phyloP scores from a whole-genome alignment of 1,284 basidiomycete species.

The Nidula niveotomentosa region DNA sequence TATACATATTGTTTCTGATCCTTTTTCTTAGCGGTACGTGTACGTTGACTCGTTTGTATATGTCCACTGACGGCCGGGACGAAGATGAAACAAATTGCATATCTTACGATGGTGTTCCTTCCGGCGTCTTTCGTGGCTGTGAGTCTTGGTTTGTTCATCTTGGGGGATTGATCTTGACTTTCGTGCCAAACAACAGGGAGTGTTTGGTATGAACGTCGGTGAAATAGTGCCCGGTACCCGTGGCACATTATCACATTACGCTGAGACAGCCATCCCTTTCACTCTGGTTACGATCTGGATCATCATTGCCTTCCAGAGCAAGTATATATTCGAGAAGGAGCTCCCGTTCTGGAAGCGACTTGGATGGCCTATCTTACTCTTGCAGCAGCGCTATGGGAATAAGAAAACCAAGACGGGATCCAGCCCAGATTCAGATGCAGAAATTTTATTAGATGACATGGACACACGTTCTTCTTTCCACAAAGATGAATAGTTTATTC shows the following conservation, averaged over 20 bases:
- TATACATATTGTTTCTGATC: no score
- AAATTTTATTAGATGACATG: no score
- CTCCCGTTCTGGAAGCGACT: constrained; percentile 15
- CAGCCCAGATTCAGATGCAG: no score
- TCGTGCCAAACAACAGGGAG: neutral
- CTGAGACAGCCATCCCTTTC: constrained; percentile 1
- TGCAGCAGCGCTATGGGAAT: constrained; percentile 3
- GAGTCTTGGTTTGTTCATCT: constrained; percentile 12
- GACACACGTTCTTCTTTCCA: no score
- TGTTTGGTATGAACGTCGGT: constrained; percentile 6
- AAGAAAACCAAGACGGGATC: neutral
- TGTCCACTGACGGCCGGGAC: neutral
- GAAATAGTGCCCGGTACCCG: constrained; percentile 1
- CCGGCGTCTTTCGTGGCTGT: constrained; percentile 51
- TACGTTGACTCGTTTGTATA: neutral
- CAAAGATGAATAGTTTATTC: no score
- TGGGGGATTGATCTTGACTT: neutral
- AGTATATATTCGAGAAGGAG: constrained; percentile 12
- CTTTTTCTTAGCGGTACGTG: neutral
- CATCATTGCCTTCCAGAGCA: constrained; percentile 8
- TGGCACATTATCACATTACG: constrained; percentile 1
- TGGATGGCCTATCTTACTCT: constrained; percentile 17
- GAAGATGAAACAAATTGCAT: constrained; percentile 49
- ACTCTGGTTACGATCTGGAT: constrained; percentile 3
- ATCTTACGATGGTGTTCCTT: constrained; percentile 54